These are phyloP conservation scores for Tolypocladium album DNA, from an alignment of 2,329 filamentous ascomycete genomes.

Conservation along the genomic window DNA sequence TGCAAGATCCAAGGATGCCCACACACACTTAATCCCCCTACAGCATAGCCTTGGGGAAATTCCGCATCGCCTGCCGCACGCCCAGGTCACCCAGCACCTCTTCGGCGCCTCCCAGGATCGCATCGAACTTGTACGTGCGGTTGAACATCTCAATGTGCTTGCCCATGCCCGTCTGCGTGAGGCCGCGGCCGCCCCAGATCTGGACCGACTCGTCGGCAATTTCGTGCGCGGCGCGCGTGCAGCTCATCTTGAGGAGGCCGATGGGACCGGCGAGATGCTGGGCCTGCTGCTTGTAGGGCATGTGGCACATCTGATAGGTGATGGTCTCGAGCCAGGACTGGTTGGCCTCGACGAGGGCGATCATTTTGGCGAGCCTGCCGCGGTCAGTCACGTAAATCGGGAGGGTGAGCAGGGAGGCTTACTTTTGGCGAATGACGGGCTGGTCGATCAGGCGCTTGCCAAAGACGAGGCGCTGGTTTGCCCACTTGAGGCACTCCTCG, in stretches of 20 bases:
- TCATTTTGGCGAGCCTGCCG: slow-evolving; percentile 69
- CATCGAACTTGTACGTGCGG: slow-evolving; percentile 72
- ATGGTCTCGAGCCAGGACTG: slow-evolving; percentile 79
- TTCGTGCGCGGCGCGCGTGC: slow-evolving; percentile 68
- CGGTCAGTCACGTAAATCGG: background rate
- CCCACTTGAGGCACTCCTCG: slow-evolving; percentile 82
- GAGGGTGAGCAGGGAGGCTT: slow-evolving; percentile 12
- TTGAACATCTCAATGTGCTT: slow-evolving; percentile 75
- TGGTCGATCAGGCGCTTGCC: slow-evolving; percentile 74
- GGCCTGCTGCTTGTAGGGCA: slow-evolving; percentile 69
- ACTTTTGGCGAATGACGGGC: slow-evolving; percentile 74
- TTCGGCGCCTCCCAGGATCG: slow-evolving; percentile 70
- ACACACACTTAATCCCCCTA: slow-evolving; percentile 33
- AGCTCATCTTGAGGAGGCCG: slow-evolving; percentile 69
- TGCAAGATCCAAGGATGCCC: background rate
- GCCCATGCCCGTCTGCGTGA: slow-evolving; percentile 79
- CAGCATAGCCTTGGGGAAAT: slow-evolving; percentile 76
- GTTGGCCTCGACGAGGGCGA: slow-evolving; percentile 68
- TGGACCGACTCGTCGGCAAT: slow-evolving; percentile 76
- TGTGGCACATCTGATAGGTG: slow-evolving; percentile 80
- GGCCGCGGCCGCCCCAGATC: slow-evolving; percentile 72
- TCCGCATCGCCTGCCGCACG: slow-evolving; percentile 72
- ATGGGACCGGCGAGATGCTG: slow-evolving; percentile 71
- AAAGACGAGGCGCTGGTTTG: slow-evolving; percentile 77
- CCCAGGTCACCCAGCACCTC: slow-evolving; percentile 74